Conservation (phyloP, 441 rosid genomes). For the Euphorbia neoarborescens region DNA sequence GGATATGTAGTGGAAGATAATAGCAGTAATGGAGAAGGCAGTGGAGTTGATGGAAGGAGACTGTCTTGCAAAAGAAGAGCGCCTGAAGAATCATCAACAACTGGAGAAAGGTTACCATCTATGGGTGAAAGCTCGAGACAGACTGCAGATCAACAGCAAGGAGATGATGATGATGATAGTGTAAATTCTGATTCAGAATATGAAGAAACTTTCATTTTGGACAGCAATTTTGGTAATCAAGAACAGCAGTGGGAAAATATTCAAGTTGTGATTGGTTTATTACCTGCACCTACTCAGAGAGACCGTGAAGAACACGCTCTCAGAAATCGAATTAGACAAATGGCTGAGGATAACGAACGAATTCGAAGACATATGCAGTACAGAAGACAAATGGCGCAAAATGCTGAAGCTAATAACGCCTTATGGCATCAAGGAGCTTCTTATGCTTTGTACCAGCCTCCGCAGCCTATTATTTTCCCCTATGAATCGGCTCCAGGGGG, state of each 20-base stretch:
- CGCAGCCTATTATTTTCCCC: not conserved
- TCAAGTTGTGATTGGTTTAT: not conserved
- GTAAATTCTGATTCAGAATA: no score
- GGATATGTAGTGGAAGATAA: constrained; percentile 25
- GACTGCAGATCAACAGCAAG: not conserved
- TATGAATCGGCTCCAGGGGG: not conserved
- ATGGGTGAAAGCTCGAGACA: constrained; percentile 18
- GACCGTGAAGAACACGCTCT: not conserved
- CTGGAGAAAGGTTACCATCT: not conserved
- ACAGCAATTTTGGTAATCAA: no score
- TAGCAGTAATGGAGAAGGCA: constrained; percentile 3
- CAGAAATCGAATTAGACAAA: not conserved
- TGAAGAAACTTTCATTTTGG: no score
- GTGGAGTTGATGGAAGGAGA: constrained; percentile 10
- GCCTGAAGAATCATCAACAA: constrained; percentile 15
- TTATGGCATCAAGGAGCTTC: no score
- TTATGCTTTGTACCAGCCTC: not conserved
- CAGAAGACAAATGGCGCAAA: no score
- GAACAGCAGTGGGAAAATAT: not conserved
- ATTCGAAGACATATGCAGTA: not conserved
- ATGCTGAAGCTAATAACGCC: no score
- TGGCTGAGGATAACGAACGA: not conserved
- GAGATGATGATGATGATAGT: not conserved
- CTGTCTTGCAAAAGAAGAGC: constrained; percentile 28
- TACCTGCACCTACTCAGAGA: not conserved